phyloP scores from a whole-genome alignment of 176 grass and related monocot species.

The Aegilops longissima region DNA sequence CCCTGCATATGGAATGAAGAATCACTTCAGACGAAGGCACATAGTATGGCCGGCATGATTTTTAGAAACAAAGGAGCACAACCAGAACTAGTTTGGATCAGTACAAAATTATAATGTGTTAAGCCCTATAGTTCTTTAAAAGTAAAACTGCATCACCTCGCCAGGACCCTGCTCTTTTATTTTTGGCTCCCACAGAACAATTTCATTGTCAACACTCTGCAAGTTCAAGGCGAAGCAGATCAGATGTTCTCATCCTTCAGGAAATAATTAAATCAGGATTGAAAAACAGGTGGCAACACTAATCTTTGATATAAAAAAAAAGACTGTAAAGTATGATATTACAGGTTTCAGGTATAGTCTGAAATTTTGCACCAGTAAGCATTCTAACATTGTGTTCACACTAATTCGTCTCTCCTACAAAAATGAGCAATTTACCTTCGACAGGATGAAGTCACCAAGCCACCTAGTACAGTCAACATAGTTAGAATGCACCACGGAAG shows the following conservation, averaged over 20 bases:
- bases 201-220: constrained; percentile 98
- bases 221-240: constrained; percentile 37
- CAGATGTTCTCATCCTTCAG: constrained; percentile 24
- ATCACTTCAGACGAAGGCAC: constrained; percentile 18
- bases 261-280: neutral
- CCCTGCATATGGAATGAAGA: constrained; percentile 45
- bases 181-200: constrained; percentile 88
- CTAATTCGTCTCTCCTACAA: constrained; percentile 16
- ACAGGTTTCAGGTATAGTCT: neutral
- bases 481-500: constrained; percentile 79
- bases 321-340: neutral
- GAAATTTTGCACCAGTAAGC: neutral
- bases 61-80: constrained; percentile 17
- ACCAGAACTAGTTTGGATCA: neutral
- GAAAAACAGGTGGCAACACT: neutral
- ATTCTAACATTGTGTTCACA: constrained; percentile 1
- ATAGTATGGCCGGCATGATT: constrained; percentile 2
- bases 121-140: neutral
- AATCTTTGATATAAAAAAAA: neutral
- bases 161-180: constrained; percentile 81
- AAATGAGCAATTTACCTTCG: constrained; percentile 57
- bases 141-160: constrained; percentile 62
- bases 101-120: neutral
- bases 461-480: constrained; percentile 97
- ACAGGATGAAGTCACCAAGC: constrained; percentile 95